These are phyloP conservation scores for Macrotyloma uniflorum DNA, from an alignment of 306 rosid species.

Conservation along the genomic window DNA sequence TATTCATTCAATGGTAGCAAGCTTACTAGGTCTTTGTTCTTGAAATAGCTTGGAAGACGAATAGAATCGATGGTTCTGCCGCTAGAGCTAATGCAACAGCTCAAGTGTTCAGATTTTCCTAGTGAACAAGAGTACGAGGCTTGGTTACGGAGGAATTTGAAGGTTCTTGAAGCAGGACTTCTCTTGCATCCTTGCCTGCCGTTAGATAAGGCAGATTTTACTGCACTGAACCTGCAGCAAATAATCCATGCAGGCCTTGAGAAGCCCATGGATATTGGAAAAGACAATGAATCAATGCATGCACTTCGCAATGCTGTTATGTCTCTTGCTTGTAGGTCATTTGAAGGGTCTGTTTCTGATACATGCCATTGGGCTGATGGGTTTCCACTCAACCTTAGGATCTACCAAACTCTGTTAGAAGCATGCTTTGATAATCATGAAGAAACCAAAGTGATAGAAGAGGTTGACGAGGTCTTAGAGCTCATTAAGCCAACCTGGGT, in stretches of 20 bases:
- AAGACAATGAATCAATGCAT: constrained; percentile 59
- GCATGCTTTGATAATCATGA: constrained; percentile 79
- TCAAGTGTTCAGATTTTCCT: constrained; percentile 69
- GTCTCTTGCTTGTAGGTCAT: constrained; percentile 76
- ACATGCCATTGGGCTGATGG: constrained; percentile 93
- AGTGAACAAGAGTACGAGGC: constrained; percentile 69
- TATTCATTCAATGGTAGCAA: neutral
- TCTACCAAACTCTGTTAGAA: constrained; percentile 73
- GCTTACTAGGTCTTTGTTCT: constrained; percentile 20
- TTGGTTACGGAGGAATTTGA: constrained; percentile 74
- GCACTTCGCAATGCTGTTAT: constrained; percentile 53
- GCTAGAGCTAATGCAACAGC: constrained; percentile 76
- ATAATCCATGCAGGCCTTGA: constrained; percentile 55
- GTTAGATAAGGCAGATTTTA: constrained; percentile 47
- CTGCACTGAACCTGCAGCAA: constrained; percentile 51
- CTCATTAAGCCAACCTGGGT: constrained; percentile 81
- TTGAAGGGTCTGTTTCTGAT: constrained; percentile 52
- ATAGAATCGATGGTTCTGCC: constrained; percentile 77
- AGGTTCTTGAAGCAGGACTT: constrained; percentile 75
- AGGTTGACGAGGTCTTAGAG: constrained; percentile 81
- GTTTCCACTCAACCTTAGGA: constrained; percentile 72
- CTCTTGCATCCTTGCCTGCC: constrained; percentile 67
- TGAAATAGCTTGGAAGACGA: constrained; percentile 70
- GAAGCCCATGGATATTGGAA: constrained; percentile 62
- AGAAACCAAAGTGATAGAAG: constrained; percentile 64